Evolutionary conservation across 2,329 filamentous ascomycete species (phyloP).

Genomic region (Dactylella cylindrospora): DNA sequence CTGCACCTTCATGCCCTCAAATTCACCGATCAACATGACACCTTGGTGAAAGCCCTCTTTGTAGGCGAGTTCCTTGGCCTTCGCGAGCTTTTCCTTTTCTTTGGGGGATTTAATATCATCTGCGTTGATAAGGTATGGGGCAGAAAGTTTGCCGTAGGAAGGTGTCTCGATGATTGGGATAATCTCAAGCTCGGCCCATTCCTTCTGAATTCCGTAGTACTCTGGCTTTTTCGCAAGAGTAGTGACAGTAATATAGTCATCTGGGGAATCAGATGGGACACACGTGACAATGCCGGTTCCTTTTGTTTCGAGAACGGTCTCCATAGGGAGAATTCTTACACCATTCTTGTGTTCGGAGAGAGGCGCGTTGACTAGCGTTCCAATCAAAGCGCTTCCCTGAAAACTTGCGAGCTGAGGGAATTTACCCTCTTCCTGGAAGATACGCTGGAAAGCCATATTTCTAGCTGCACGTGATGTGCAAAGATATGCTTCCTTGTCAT

Average conservation of each 20-base stretch:
- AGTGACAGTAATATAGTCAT: conserved; percentile 85
- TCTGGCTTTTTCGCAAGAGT: conserved; percentile 94
- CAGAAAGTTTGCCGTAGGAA: conserved; percentile 79
- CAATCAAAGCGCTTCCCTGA: conserved; percentile 75
- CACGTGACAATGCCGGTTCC: conserved; percentile 95
- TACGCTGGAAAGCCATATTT: conserved; percentile 95
- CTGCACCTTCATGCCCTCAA: conserved; percentile 82
- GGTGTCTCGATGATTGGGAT: conserved; percentile 87
- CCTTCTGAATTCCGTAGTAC: conserved; percentile 93
- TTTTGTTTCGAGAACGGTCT: conserved; percentile 85
- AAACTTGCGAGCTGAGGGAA: conserved; percentile 74
- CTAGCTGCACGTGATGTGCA: conserved; percentile 78
- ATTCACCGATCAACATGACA: conserved; percentile 82
- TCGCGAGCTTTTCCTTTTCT: conserved; percentile 82
- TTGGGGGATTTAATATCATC: conserved; percentile 97
- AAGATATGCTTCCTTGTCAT: conserved; percentile 77
- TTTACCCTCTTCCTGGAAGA: conserved; percentile 75
- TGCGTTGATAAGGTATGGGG: conserved; percentile 80
- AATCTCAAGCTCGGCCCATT: conserved; percentile 91
- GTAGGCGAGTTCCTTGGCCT: conserved; percentile 95
- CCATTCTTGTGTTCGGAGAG: conserved; percentile 80
- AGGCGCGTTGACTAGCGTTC: conserved; percentile 85
- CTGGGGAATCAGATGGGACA: conserved; percentile 91
- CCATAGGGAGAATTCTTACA: conserved; percentile 91
- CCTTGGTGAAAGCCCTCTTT: conserved; percentile 98